A percentile compares a stretch with the other conserved stretches of the same genome.
phyloP scores from a whole-genome alignment of 139 green algal genomes.

The Chlorella sp. region DNA sequence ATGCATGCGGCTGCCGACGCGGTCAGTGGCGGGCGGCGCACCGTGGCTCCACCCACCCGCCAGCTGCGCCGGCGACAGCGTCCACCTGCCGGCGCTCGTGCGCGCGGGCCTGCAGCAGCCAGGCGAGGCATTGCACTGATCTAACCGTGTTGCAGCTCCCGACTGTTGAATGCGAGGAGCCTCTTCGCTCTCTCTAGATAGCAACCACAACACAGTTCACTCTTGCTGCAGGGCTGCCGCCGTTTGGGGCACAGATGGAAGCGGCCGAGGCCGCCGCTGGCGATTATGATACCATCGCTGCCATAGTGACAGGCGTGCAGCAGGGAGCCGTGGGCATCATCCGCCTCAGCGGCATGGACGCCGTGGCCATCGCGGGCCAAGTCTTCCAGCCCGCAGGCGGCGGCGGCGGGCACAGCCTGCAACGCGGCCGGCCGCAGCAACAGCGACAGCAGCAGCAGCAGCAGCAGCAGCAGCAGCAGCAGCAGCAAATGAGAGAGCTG shows the following conservation, averaged over 20 bases:
- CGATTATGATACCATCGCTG: constrained; percentile 74
- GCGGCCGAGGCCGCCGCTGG: not conserved
- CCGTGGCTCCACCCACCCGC: not conserved
- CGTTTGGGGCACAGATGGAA: not conserved
- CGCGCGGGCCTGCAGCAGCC: not conserved
- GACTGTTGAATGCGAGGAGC: not conserved
- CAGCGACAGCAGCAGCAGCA: too few species aligned
- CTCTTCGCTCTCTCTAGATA: too few species aligned
- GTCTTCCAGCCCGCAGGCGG: constrained; percentile 63
- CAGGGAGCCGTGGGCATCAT: constrained; percentile 88
- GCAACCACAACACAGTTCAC: not conserved
- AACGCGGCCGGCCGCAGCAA: too few species aligned
- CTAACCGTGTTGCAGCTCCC: not conserved
- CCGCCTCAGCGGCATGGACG: constrained; percentile 75
- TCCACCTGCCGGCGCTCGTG: not conserved
- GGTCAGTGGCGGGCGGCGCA: too few species aligned
- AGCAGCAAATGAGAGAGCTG: too few species aligned
- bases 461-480: too few species aligned
- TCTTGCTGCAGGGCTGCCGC: not conserved
- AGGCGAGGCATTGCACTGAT: not conserved
- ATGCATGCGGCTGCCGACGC: too few species aligned
- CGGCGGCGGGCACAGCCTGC: not conserved
- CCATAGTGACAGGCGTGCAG: constrained; percentile 71
- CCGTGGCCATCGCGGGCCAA: constrained; percentile 49
- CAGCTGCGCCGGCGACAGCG: too few species aligned